Evolutionary conservation across 768 basidiomycete genomes (phyloP), one percentile per base, ranked within the genome.

Genomic region (Lactifluus rugatus): DNA sequence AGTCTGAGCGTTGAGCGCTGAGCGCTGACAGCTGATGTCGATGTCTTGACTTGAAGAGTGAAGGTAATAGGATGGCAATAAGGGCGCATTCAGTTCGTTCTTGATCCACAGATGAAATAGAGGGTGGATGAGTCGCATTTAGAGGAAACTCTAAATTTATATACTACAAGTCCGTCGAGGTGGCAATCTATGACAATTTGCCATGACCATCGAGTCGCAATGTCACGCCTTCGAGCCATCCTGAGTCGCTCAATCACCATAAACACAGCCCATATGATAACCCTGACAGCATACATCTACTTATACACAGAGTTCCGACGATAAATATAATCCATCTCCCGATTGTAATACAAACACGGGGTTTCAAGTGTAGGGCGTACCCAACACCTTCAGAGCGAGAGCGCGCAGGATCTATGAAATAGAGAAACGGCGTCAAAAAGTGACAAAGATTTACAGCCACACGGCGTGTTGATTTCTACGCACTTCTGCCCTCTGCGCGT

Each of bases 401-500:
- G 85, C 88, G 25, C 83, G 82, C 50, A 94, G 72, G 66, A 94
- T 85, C 91, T 94, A 49, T 26, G n/a, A 50, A 48, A 54, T 3
- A 23, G 19, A 31, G 14, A n/a, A n/a, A n/a, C n/a, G n/a, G n/a
- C 19, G 48, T 11, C n/a, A 37, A 37, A 37, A 6, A 11, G 9
- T 13, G 21, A 44, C 21, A 23, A 21, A 21, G 19, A 1, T 44
- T n/a, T 37, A 11, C 11, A 19, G 2, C 21, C 46, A 11, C 34
- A 3, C 21, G 7, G 2, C 19, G 8, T 4, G 8, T 16, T 16
- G 10, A 46, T 37, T 28, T 16, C 46, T 7, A 67, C 75, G 63
- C 66, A 90, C 93, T 82, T 95, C 89, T 48, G 93, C 91, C 70
- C 90, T 94, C 76, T 93, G 87, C 51, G 74, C 74, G 2, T 82